These are phyloP conservation scores for Malus hybrid DNA, from an alignment of 331 rosid species.

Conservation along the genomic window DNA sequence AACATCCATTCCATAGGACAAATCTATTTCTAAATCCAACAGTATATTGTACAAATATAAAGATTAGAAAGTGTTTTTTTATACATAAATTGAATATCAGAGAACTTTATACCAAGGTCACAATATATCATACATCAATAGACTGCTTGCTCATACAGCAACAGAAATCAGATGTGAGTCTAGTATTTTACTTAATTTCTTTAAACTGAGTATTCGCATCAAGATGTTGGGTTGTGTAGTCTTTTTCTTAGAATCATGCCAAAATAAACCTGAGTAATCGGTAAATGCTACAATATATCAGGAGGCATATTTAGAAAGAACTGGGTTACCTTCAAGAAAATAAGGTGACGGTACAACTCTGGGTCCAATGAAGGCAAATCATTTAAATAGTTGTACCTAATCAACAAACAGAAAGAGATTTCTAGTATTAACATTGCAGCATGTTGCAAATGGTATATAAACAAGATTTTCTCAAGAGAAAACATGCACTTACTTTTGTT, in stretches of 20 bases:
- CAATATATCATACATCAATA: background rate
- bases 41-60: background rate
- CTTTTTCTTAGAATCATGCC: background rate
- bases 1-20: background rate
- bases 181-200: no score
- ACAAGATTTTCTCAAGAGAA: background rate
- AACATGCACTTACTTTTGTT: slow-evolving; percentile 66
- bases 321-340: slow-evolving; percentile 70
- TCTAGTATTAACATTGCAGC: slow-evolving; percentile 8
- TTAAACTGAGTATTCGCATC: background rate
- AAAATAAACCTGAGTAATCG: background rate
- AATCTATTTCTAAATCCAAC: background rate
- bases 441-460: background rate
- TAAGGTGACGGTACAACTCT: slow-evolving; percentile 94
- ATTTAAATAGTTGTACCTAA: slow-evolving; percentile 91
- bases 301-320: slow-evolving; percentile 12
- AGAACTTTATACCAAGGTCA: background rate
- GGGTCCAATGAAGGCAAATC: slow-evolving; percentile 97
- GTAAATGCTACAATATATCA: background rate
- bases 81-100: background rate
- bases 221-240: background rate
- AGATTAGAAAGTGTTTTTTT: background rate
- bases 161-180: background rate
- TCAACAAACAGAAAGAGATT: background rate
- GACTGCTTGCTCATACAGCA: background rate